Percentiles rank a stretch among this genome's conserved stretches.
phyloP scores from a whole-genome alignment of 495 filamentous ascomycete species.

The Oidiodendron maius region DNA sequence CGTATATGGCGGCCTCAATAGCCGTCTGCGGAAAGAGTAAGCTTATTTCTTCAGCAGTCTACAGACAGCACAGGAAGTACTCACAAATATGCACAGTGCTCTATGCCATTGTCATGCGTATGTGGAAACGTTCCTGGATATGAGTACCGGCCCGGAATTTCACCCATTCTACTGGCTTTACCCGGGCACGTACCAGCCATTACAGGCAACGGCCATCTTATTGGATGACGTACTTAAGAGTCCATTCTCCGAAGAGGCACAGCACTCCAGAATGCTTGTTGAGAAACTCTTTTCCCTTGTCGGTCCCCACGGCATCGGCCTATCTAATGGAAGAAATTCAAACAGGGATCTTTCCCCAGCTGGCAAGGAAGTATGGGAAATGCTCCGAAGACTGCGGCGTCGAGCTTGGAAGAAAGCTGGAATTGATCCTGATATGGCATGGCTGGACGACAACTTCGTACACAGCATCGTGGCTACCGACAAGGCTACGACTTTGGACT shows the following conservation, averaged over 20 bases:
- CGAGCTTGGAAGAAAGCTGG: background rate
- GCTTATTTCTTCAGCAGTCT: too few species aligned
- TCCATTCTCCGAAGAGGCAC: background rate
- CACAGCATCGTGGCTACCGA: too few species aligned
- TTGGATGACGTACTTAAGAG: background rate
- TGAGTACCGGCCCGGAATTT: background rate
- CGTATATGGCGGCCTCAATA: too few species aligned
- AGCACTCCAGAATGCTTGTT: background rate
- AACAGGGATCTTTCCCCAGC: background rate
- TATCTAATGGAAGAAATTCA: background rate
- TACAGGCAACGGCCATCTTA: background rate
- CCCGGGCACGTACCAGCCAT: background rate
- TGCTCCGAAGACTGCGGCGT: background rate
- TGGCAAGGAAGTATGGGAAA: background rate
- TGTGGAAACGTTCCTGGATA: background rate
- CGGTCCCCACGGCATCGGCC: background rate
- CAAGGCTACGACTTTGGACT: too few species aligned
- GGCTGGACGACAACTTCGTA: background rate
- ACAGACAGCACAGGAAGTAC: too few species aligned
- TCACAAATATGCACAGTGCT: background rate
- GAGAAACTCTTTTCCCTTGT: background rate
- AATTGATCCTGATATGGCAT: background rate
- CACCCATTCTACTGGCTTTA: background rate
- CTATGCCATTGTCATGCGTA: background rate
- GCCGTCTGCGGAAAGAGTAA: too few species aligned